Conservation (phyloP, 768 basidiomycete genomes). For the Calocybe cyanea region DNA sequence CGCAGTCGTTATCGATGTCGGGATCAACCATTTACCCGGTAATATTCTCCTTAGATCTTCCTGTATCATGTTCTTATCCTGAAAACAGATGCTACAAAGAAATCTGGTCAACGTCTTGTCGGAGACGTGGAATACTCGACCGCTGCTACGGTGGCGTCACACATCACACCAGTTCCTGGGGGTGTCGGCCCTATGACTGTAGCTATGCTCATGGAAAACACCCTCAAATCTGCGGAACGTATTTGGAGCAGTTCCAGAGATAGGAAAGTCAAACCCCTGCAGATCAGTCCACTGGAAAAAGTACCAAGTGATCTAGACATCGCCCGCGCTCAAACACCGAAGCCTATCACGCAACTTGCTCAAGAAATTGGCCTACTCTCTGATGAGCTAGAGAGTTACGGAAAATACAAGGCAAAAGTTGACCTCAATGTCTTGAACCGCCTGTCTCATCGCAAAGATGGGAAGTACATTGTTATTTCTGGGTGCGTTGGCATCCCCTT, state of each 20-base stretch:
- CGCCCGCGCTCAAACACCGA: slow-evolving; percentile 91
- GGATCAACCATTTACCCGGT: slow-evolving; percentile 93
- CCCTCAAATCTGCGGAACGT: slow-evolving; percentile 77
- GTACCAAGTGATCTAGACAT: slow-evolving; percentile 98
- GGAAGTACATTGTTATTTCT: slow-evolving; percentile 95
- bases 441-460: slow-evolving; percentile 79
- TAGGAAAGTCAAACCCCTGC: slow-evolving; percentile 73
- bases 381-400: slow-evolving; percentile 90
- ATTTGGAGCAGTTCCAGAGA: slow-evolving; percentile 67
- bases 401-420: slow-evolving; percentile 96
- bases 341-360: slow-evolving; percentile 80
- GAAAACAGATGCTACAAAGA: slow-evolving; percentile 74
- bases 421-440: slow-evolving; percentile 86
- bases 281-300: slow-evolving; percentile 73
- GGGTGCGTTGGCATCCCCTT: slow-evolving; percentile 45
- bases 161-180: slow-evolving; percentile 97
- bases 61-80: background rate
- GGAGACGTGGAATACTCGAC: slow-evolving; percentile 90
- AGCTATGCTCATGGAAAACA: slow-evolving; percentile 96
- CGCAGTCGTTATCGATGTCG: slow-evolving; percentile 95
- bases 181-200: slow-evolving; percentile 99
- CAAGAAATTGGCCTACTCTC: slow-evolving; percentile 82
- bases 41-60: slow-evolving; percentile 22
- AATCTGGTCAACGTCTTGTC: slow-evolving; percentile 92
- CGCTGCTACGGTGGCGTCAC: slow-evolving; percentile 73